These are phyloP conservation scores for Phyllosticta paracitricarpa DNA, from an alignment of 2,329 filamentous ascomycete species.

Conservation along the genomic window DNA sequence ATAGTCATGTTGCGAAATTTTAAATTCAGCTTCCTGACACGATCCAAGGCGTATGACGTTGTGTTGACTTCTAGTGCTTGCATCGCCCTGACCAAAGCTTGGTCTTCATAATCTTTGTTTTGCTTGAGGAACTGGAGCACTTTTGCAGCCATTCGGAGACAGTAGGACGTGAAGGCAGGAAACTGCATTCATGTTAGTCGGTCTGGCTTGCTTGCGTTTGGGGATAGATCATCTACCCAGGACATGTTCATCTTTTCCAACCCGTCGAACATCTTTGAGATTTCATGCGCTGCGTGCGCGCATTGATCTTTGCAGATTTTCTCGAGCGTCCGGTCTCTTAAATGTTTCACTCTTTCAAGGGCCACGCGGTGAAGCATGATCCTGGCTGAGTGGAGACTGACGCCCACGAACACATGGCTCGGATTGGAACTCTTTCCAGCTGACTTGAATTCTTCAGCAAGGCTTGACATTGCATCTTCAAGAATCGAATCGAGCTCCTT, in stretches of 20 bases:
- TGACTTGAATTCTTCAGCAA: conserved; percentile 73
- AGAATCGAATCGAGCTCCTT: conserved; percentile 81
- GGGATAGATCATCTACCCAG: background rate
- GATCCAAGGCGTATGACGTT: background rate
- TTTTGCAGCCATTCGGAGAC: background rate
- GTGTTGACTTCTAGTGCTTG: background rate
- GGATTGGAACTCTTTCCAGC: conserved; percentile 63
- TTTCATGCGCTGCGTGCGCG: background rate
- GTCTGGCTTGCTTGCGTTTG: background rate
- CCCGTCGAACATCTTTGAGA: background rate
- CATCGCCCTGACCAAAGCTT: background rate
- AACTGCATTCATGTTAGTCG: background rate
- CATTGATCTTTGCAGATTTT: background rate
- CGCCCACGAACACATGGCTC: conserved; percentile 88
- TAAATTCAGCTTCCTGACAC: background rate
- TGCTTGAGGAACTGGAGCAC: background rate
- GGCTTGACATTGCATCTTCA: conserved; percentile 71
- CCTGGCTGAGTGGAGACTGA: conserved; percentile 92
- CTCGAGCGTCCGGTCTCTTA: background rate
- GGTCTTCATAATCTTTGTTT: no score
- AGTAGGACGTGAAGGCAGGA: background rate
- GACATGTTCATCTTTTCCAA: background rate
- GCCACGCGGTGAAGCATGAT: conserved; percentile 98
- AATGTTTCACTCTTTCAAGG: conserved; percentile 63
- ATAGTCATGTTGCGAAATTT: background rate